phyloP scores from a whole-genome alignment of 441 rosid species.

The Jatropha podagrica region DNA sequence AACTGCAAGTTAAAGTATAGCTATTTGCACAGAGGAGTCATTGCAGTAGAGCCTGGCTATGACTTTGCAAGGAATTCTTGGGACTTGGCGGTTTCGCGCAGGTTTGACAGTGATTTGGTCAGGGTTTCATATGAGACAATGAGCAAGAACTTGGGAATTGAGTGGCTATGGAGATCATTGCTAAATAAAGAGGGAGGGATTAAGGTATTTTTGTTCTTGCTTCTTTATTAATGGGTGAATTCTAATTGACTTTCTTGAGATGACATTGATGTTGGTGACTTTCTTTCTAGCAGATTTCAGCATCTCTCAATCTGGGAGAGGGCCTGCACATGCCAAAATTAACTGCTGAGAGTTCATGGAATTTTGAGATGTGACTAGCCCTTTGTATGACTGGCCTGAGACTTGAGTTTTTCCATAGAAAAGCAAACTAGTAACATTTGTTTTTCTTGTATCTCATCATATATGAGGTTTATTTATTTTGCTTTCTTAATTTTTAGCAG shows the following conservation, averaged over 20 bases:
- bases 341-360: conserved; percentile 35
- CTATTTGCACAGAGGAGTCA: conserved; percentile 36
- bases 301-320: conserved; percentile 30
- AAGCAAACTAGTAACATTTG: not conserved
- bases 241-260: not conserved
- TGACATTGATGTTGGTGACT: too few relatives aligned
- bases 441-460: not conserved
- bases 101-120: conserved; percentile 32
- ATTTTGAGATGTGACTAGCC: conserved; percentile 29
- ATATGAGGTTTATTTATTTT: not conserved
- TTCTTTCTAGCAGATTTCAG: conserved; percentile 29
- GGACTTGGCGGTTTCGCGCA: conserved; percentile 37
- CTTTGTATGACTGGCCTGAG: not conserved
- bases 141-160: conserved; percentile 30
- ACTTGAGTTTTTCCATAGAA: not conserved
- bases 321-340: conserved; percentile 31
- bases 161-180: conserved; percentile 29
- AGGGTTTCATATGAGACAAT: conserved; percentile 31
- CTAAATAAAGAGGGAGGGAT: conserved; percentile 23
- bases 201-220: conserved; percentile 22
- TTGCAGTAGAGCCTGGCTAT: conserved; percentile 46
- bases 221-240: too few relatives aligned
- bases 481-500: not conserved
- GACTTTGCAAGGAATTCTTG: conserved; percentile 40
- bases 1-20: conserved; percentile 45